Conservation (phyloP, 768 basidiomycete genomes). For the Serpula lacrymans region DNA sequence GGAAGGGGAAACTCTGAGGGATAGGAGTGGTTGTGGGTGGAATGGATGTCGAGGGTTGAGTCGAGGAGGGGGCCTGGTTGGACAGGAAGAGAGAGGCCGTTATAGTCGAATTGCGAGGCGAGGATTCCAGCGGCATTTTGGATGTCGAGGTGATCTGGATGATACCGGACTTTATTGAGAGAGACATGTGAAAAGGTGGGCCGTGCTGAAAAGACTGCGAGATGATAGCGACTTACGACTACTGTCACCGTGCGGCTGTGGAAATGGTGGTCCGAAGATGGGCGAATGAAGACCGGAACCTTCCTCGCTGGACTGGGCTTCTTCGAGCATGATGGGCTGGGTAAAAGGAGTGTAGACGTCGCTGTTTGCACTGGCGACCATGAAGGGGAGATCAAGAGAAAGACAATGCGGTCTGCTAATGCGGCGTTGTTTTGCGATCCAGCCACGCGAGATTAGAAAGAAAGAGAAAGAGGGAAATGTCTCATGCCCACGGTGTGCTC, state of each 20-base stretch:
- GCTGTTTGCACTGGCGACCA: constrained; percentile 55
- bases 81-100: constrained; percentile 35
- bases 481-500: constrained; percentile 38
- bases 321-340: constrained; percentile 50
- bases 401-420: constrained; percentile 20
- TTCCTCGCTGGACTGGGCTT: constrained; percentile 72
- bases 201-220: constrained; percentile 49
- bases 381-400: constrained; percentile 33
- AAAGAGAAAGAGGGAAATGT: constrained; percentile 32
- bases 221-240: constrained; percentile 47
- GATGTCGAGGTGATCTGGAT: constrained; percentile 39
- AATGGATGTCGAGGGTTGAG: constrained; percentile 39
- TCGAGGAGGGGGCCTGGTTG: constrained; percentile 42
- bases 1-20: constrained; percentile 39
- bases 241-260: constrained; percentile 46
- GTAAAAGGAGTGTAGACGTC: constrained; percentile 60
- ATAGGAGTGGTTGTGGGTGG: constrained; percentile 39
- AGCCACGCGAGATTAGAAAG: constrained; percentile 44
- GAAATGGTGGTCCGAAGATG: constrained; percentile 49
- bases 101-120: constrained; percentile 51
- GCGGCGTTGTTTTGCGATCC: constrained; percentile 29
- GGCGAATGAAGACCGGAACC: constrained; percentile 76
- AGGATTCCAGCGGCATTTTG: constrained; percentile 47
- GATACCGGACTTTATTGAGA: constrained; percentile 71
- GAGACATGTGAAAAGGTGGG: constrained; percentile 33